phyloP scores from a whole-genome alignment of 208 protist genomes.

The Leishmania braziliensis region DNA sequence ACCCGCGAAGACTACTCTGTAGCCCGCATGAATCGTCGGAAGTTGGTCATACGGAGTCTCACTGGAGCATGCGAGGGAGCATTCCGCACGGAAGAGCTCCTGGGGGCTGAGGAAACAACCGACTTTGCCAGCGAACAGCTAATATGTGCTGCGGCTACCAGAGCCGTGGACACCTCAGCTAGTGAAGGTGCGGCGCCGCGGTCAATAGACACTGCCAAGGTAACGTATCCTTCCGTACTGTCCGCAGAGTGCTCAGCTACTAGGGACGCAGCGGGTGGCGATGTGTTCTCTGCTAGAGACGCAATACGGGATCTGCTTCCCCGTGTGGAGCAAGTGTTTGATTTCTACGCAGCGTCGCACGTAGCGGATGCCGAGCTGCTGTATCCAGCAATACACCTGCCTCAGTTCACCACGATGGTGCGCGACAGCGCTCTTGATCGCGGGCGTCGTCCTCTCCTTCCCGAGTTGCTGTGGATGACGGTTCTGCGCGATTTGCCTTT shows the following conservation, averaged over 20 bases:
- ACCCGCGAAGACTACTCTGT: slow-evolving; percentile 7
- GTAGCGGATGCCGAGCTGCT: slow-evolving; percentile 30
- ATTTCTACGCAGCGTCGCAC: slow-evolving; percentile 50
- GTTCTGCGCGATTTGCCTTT: slow-evolving; percentile 42
- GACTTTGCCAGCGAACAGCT: neutral
- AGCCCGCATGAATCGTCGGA: slow-evolving; percentile 1
- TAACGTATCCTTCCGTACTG: neutral
- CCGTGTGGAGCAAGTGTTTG: slow-evolving; percentile 45
- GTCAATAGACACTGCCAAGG: neutral
- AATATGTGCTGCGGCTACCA: neutral
- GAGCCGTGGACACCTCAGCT: neutral
- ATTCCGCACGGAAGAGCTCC: slow-evolving; percentile 5
- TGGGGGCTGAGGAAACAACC: neutral
- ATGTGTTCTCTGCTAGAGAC: neutral
- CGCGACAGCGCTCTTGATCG: slow-evolving; percentile 46
- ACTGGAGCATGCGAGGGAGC: slow-evolving; percentile 8
- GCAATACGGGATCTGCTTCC: slow-evolving; percentile 24
- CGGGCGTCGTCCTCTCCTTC: slow-evolving; percentile 28
- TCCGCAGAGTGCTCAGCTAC: neutral
- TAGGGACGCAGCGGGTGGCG: neutral
- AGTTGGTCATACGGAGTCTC: slow-evolving; percentile 7
- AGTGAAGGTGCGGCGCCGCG: neutral
- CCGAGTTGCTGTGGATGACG: slow-evolving; percentile 71
- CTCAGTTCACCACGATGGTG: slow-evolving; percentile 53
- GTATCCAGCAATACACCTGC: slow-evolving; percentile 50